Conservation (phyloP, 768 basidiomycete genomes). For the Pulveroboletus sp. region DNA sequence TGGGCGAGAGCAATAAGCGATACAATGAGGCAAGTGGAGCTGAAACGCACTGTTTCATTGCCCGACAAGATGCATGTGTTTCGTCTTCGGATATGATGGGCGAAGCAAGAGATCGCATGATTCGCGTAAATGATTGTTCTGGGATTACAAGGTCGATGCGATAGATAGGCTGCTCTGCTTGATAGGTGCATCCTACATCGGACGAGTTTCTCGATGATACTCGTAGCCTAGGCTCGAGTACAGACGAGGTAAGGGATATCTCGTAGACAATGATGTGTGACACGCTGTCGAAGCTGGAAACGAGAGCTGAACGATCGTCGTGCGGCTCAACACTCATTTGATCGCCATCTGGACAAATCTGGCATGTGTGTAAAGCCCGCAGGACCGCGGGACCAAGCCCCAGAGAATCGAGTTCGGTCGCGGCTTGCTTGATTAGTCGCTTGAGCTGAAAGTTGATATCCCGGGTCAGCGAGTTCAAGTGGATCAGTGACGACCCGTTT, state of each 20-base stretch:
- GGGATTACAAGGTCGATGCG: conserved; percentile 14
- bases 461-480: not conserved
- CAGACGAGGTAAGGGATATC: conserved; percentile 43
- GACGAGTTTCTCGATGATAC: conserved; percentile 38
- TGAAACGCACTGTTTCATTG: conserved; percentile 9
- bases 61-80: not conserved
- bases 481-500: no score
- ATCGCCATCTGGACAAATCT: conserved; percentile 11
- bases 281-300: not conserved
- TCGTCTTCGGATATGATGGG: not conserved
- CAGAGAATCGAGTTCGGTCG: conserved; percentile 67
- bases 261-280: conserved; percentile 49
- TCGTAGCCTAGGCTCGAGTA: conserved; percentile 54
- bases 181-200: not conserved
- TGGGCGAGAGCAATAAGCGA: conserved; percentile 2
- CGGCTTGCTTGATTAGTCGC: conserved; percentile 82
- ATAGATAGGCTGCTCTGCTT: conserved; percentile 3
- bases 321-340: not conserved
- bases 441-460: conserved; percentile 61
- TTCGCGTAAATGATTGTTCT: conserved; percentile 2
- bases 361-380: conserved; percentile 37
- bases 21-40: not conserved
- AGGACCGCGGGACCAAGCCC: conserved; percentile 54
- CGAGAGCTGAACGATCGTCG: not conserved
- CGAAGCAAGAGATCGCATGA: conserved; percentile 7